Evolutionary conservation across 2,329 filamentous ascomycete genomes (phyloP).

Genomic region (Cercospora sp.): DNA sequence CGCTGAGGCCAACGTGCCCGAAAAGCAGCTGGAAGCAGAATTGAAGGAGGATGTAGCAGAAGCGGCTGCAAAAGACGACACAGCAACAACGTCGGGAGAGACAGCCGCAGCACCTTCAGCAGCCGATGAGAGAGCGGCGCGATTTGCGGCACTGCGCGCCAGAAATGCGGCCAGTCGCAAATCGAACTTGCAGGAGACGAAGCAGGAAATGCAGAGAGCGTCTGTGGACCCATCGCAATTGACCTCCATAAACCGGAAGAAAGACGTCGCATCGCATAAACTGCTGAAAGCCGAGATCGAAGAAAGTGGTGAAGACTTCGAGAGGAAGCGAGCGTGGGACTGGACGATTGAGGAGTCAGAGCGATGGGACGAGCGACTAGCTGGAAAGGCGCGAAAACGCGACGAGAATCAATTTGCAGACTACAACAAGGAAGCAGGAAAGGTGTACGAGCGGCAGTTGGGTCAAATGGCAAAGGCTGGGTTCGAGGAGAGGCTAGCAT

Average conservation of each 20-base stretch:
- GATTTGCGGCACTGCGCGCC: constrained; percentile 84
- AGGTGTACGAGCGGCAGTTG: constrained; percentile 91
- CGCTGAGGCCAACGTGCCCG: constrained; percentile 29
- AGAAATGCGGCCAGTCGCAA: constrained; percentile 60
- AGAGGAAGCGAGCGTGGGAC: constrained; percentile 97
- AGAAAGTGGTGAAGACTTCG: constrained; percentile 84
- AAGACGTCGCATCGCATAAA: constrained; percentile 87
- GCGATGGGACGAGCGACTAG: constrained; percentile 86
- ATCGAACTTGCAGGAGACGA: constrained; percentile 79
- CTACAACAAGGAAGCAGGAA: constrained; percentile 81
- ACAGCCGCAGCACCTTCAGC: constrained; percentile 37
- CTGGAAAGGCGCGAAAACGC: constrained; percentile 77
- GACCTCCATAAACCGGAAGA: constrained; percentile 76
- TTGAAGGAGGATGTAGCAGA: constrained; percentile 21
- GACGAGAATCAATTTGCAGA: constrained; percentile 90
- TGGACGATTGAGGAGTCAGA: constrained; percentile 96
- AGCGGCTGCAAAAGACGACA: constrained; percentile 18
- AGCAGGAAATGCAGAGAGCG: constrained; percentile 76
- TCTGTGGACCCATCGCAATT: constrained; percentile 76
- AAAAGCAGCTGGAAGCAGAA: constrained; percentile 12
- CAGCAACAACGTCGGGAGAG: constrained; percentile 22
- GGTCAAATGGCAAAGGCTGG: constrained; percentile 63
- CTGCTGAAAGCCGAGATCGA: constrained; percentile 89
- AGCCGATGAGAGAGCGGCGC: constrained; percentile 67
- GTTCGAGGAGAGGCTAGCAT: constrained; percentile 56